phyloP scores from a whole-genome alignment of 805 yeast genomes.

The Wickerhamomyces bovis region DNA sequence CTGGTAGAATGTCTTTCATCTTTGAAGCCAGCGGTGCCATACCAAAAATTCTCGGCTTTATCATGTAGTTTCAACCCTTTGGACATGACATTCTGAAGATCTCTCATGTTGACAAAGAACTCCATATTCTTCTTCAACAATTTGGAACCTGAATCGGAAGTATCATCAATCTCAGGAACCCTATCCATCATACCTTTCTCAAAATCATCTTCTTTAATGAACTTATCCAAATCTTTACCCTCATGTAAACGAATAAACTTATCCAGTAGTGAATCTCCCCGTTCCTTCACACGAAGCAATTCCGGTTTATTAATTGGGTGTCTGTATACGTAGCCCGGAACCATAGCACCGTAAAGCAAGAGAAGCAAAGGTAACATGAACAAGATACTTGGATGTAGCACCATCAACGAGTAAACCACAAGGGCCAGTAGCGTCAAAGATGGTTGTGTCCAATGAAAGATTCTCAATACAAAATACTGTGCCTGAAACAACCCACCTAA shows the following conservation, averaged over 20 bases:
- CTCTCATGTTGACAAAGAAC: constrained; percentile 56
- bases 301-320: constrained; percentile 53
- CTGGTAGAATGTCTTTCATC: constrained; percentile 65
- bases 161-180: constrained; percentile 21
- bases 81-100: constrained; percentile 60
- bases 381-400: constrained; percentile 66
- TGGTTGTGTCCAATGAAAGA: constrained; percentile 73
- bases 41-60: constrained; percentile 46
- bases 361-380: constrained; percentile 56
- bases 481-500: constrained; percentile 51
- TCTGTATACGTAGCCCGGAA: constrained; percentile 63
- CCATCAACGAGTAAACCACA: constrained; percentile 56
- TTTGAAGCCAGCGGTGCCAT: constrained; percentile 61
- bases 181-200: constrained; percentile 13
- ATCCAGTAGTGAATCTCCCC: constrained; percentile 52
- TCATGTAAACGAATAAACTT: constrained; percentile 18
- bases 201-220: constrained; percentile 8
- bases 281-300: constrained; percentile 26
- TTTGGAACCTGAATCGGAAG: constrained; percentile 13
- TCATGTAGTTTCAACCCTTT: constrained; percentile 46
- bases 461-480: constrained; percentile 54
- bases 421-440: constrained; percentile 58
- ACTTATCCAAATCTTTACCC: constrained; percentile 14
- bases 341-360: constrained; percentile 50
- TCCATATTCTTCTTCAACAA: constrained; percentile 32